Evolutionary conservation across 768 basidiomycete species (phyloP).

Genomic region (Mycena haematopus): DNA sequence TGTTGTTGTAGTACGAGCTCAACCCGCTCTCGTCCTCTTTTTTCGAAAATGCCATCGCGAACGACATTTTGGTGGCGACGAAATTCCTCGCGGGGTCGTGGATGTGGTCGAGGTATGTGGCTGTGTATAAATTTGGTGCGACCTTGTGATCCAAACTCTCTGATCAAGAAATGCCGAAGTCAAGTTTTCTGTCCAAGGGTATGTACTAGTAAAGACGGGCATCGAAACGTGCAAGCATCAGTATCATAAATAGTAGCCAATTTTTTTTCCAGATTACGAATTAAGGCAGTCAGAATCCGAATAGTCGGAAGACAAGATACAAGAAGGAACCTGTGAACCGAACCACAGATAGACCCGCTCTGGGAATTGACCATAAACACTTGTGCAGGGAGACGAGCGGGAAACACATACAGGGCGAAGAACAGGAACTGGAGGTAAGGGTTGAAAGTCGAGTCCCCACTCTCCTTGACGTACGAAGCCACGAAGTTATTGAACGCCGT

Average conservation of each 20-base stretch:
- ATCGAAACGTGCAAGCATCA: conserved; percentile 6
- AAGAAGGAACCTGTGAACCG: conserved; percentile 81
- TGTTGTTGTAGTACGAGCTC: conserved; percentile 94
- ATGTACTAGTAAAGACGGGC: conserved; percentile 2
- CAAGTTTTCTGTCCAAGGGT: not conserved
- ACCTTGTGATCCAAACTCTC: not conserved
- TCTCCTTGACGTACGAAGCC: conserved; percentile 56
- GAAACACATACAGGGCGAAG: conserved; percentile 52
- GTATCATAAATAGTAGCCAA: conserved; percentile 4
- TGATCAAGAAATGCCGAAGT: not conserved
- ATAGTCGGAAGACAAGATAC: conserved; percentile 79
- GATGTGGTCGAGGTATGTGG: conserved; percentile 19
- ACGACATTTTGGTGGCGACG: conserved; percentile 48
- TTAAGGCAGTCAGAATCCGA: conserved; percentile 54
- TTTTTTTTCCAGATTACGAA: not conserved
- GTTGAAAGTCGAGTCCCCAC: conserved; percentile 70
- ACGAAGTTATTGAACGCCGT: conserved; percentile 80
- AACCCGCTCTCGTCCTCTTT: conserved; percentile 96
- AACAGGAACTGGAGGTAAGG: conserved; percentile 91
- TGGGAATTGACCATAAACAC: conserved; percentile 32
- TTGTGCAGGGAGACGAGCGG: not conserved
- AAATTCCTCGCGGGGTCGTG: conserved; percentile 6
- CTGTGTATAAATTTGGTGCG: conserved; percentile 12
- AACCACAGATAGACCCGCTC: conserved; percentile 80
- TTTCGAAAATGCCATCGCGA: conserved; percentile 85